phyloP scores from a whole-genome alignment of 768 basidiomycete genomes.

The Auriscalpium vulgare region DNA sequence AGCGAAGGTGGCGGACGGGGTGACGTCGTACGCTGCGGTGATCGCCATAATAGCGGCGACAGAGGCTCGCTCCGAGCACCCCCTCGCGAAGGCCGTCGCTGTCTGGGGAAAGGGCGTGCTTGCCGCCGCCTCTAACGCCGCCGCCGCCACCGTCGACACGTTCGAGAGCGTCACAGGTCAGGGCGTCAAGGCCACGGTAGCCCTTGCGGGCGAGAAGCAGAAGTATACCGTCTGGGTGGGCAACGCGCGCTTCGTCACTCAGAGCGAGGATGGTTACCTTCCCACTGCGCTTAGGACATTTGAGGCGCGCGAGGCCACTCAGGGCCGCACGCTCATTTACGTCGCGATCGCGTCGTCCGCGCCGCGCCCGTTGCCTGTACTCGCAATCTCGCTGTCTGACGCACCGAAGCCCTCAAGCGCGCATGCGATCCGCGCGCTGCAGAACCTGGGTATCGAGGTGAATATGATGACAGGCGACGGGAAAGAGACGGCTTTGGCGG shows the following conservation, averaged over 20 bases:
- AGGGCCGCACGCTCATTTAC: constrained; percentile 83
- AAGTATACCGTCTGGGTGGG: constrained; percentile 62
- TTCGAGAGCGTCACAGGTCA: constrained; percentile 90
- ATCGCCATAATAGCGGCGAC: constrained; percentile 80
- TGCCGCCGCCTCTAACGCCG: constrained; percentile 29
- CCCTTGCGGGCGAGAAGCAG: constrained; percentile 38
- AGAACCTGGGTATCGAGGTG: constrained; percentile 87
- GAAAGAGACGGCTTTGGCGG: constrained; percentile 73
- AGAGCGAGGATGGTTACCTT: constrained; percentile 42
- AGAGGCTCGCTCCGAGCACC: constrained; percentile 92
- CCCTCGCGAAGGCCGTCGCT: constrained; percentile 90
- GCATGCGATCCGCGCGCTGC: constrained; percentile 73
- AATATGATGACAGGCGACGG: constrained; percentile 94
- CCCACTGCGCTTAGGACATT: constrained; percentile 57
- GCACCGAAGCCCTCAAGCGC: constrained; percentile 78
- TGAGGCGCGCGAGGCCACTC: constrained; percentile 57
- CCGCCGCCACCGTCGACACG: constrained; percentile 49
- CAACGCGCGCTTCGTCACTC: constrained; percentile 61
- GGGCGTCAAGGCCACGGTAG: constrained; percentile 70
- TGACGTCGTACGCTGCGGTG: constrained; percentile 49
- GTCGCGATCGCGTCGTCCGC: constrained; percentile 53
- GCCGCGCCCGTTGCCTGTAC: constrained; percentile 47
- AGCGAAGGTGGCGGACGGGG: constrained; percentile 49
- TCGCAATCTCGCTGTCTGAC: constrained; percentile 84
- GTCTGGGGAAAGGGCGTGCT: constrained; percentile 66